Evolutionary conservation across 2,329 filamentous ascomycete genomes (phyloP).

Genomic region (Hypoxylon sp.): DNA sequence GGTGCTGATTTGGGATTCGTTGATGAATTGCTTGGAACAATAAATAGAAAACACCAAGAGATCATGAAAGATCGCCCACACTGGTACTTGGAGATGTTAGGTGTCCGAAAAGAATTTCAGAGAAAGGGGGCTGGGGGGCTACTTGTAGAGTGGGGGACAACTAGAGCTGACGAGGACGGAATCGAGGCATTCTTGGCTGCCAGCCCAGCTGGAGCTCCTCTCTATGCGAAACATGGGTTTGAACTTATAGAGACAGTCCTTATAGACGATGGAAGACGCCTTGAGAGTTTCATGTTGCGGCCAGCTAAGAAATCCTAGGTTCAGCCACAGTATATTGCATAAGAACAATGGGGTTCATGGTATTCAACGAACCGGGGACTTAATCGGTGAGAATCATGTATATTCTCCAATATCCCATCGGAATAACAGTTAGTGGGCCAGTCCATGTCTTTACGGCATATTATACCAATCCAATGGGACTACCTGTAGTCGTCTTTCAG

Average conservation of each 20-base stretch:
- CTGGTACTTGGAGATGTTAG: constrained; percentile 65
- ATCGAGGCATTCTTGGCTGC: constrained; percentile 66
- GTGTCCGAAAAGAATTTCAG: constrained; percentile 60
- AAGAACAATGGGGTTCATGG: too few relatives aligned
- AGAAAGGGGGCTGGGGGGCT: constrained; percentile 62
- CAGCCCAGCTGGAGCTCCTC: constrained; percentile 61
- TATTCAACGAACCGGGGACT: too few relatives aligned
- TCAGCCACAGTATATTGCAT: background rate
- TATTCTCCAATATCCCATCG: too few relatives aligned
- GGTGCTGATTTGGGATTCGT: constrained; percentile 58
- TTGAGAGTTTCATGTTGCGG: constrained; percentile 58
- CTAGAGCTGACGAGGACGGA: constrained; percentile 61
- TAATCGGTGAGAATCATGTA: too few relatives aligned
- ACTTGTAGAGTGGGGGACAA: constrained; percentile 64
- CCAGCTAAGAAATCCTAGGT: constrained; percentile 34
- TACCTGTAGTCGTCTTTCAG: too few relatives aligned
- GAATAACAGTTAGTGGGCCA: too few relatives aligned
- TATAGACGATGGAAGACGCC: constrained; percentile 55
- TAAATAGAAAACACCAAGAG: constrained; percentile 56
- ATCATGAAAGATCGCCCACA: constrained; percentile 62
- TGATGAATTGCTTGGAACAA: constrained; percentile 58
- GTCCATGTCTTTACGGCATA: background rate
- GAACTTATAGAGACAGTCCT: constrained; percentile 55
- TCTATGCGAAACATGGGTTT: constrained; percentile 67
- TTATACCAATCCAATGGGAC: background rate